Evolutionary conservation across 2,329 filamentous ascomycete genomes (phyloP), one percentile per base, ranked within the genome.

Genomic region (Epichloe uncinata): DNA sequence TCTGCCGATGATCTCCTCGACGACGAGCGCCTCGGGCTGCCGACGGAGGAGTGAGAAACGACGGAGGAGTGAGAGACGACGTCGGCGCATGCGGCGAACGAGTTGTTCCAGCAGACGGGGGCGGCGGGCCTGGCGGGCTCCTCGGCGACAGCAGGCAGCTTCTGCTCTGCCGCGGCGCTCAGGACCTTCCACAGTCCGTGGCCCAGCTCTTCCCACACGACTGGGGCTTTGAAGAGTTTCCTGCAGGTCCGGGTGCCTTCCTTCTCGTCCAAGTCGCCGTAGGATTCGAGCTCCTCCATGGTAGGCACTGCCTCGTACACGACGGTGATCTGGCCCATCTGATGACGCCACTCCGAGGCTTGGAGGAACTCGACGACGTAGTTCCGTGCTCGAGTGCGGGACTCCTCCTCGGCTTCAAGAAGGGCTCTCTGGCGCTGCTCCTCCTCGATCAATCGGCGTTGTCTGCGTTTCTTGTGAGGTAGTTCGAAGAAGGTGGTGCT

Each of bases 181-280:
- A 62, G 56, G 18, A 52, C 53, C 55, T 60, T 55, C 65, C 65
- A 68, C 36, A 68, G 58, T 35, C 60, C 58, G 47, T 60, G 63
- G 36, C 65, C 65, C 33, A 68, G 58, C 38, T 66, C 61, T 49
- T 68, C 65, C 65, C 65, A 68, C 36, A 68, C 61, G 38, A 68
- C 65, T 11, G 62, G 61, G 26, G 65, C 65, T 53, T 65, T 67
- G 61, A 68, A 68, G 4, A 67, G 57, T 15, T 61, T 60, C 35
- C 65, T 59, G 53, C 65, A 67, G 38, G 62, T 63, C 37, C 60
- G 59, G 3, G 65, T 68, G 50, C 65, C 65, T 40, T 66, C 61
- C 38, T 59, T 59, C 50, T 66, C 62, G 49, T 61, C 57, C 41
- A 68, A 57, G 20, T 53, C 48, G 33, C 64, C 64, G 42, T 60